Evolutionary conservation across 2,329 filamentous ascomycete genomes (phyloP), one percentile per base, ranked within the genome.

Genomic region (Penicillium freii): DNA sequence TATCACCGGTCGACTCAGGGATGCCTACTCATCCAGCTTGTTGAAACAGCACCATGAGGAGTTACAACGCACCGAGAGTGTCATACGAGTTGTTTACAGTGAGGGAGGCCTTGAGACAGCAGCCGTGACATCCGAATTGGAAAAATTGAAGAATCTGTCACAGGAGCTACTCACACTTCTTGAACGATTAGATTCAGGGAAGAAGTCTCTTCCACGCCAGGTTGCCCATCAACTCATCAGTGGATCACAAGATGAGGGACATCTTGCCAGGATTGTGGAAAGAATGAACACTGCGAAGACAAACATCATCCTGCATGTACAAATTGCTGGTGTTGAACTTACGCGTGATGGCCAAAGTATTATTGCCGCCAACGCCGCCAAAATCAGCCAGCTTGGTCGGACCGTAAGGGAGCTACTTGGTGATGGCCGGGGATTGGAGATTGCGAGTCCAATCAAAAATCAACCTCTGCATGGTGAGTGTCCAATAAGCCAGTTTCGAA

Each of bases 281-380:
- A 19, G n/a, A 6, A 39, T 39, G n/a, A 39, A 39, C 9, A 11
- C 36, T 1, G n/a, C n/a, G 9, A 39, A 39, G 36, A 11, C 36
- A 39, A 39, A 39, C n/a, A 39, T 39, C 4, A 19, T 19, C 9
- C 0, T 39, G 9, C 34, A 38, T 5, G n/a, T 19, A 19, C n/a
- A 39, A 1, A 0, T 39, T 19, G 36, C 36, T 1, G 0, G 4
- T 6, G n/a, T 39, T 39, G 36, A 4, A 39, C n/a, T 39, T 19
- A 5, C n/a, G 0, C 36, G n/a, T 19, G 36, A 39, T 39, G 4
- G 0, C n/a, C 36, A 39, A 19, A 2, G n/a, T 1, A 19, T 0
- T 4, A 3, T 19, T 10, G 9, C 0, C 4, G 36, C n/a, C 36
- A 39, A 39, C 8, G 1, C n/a, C 11, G 36, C 17, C n/a, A 0